phyloP scores from a whole-genome alignment of 2,329 filamentous ascomycete species.

The Penicillium verrucosum region DNA sequence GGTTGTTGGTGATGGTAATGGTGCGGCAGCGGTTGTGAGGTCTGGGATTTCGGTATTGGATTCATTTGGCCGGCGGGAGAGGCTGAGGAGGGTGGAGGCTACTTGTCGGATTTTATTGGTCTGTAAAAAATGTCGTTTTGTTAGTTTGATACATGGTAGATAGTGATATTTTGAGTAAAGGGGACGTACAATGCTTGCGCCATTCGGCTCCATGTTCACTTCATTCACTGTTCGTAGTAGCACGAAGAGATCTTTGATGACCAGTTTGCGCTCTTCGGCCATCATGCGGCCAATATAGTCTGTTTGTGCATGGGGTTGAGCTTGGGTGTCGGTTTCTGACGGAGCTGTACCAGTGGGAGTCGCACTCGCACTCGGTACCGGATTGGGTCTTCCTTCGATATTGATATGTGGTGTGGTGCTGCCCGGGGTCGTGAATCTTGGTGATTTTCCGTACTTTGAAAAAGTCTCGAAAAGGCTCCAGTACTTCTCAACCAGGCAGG shows the following conservation, averaged over 20 bases:
- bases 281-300: slow-evolving; percentile 61
- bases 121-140: slow-evolving; percentile 32
- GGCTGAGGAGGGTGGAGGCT: slow-evolving; percentile 72
- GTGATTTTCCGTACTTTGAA: slow-evolving; percentile 25
- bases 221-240: slow-evolving; percentile 76
- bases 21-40: slow-evolving; percentile 40
- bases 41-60: slow-evolving; percentile 7
- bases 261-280: slow-evolving; percentile 72
- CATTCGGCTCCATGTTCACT: slow-evolving; percentile 76
- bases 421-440: slow-evolving; percentile 14
- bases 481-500: slow-evolving; percentile 83
- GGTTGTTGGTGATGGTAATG: slow-evolving; percentile 64
- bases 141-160: background rate
- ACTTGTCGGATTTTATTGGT: slow-evolving; percentile 83
- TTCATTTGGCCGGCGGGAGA: slow-evolving; percentile 52
- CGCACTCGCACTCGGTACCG: background rate
- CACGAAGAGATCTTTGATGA: slow-evolving; percentile 72
- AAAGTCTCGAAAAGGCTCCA: slow-evolving; percentile 71
- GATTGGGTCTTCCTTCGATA: slow-evolving; percentile 18
- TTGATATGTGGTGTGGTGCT: slow-evolving; percentile 15
- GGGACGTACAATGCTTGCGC: slow-evolving; percentile 59
- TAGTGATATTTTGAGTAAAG: background rate
- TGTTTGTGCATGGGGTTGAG: slow-evolving; percentile 37
- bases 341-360: background rate
- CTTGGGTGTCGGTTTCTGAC: slow-evolving; percentile 25